These are phyloP conservation scores for Solanum pimpinellifolium DNA, from an alignment of 257 asterid species.

Conservation along the genomic window DNA sequence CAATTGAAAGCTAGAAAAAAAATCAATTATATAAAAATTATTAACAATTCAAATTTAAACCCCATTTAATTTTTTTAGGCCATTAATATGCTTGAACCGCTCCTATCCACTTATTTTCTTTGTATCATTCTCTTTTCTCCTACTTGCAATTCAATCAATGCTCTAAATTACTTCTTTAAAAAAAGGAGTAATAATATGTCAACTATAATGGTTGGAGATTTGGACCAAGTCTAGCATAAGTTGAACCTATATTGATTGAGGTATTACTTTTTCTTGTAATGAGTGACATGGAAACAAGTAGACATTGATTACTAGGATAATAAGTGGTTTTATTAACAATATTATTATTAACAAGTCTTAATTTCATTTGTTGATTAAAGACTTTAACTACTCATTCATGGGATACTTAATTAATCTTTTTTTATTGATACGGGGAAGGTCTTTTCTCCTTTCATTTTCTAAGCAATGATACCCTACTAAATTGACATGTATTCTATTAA, in stretches of 20 bases:
- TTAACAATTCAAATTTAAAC: too few species aligned
- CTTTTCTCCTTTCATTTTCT: not conserved
- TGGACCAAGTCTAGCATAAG: not conserved
- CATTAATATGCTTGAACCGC: too few species aligned
- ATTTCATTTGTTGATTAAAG: not conserved
- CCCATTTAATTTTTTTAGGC: too few species aligned
- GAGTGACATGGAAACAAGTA: not conserved
- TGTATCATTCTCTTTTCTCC: not conserved
- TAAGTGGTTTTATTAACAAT: not conserved
- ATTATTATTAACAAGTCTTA: too few species aligned
- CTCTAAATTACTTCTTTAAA: not conserved
- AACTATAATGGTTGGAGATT: not conserved
- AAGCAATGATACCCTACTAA: not conserved
- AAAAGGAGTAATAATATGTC: not conserved
- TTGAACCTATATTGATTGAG: not conserved
- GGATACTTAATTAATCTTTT: not conserved
- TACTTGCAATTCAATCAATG: not conserved
- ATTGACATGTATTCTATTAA: not conserved
- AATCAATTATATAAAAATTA: too few species aligned
- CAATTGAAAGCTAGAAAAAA: too few species aligned
- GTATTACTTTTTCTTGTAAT: not conserved
- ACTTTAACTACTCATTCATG: not conserved
- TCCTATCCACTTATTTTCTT: not conserved
- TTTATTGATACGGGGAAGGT: not conserved
- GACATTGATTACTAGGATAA: not conserved